Base-by-base conservation (phyloP, 2,329 filamentous ascomycete genomes). In the Pseudopyrenochaeta lycopersici region DNA sequence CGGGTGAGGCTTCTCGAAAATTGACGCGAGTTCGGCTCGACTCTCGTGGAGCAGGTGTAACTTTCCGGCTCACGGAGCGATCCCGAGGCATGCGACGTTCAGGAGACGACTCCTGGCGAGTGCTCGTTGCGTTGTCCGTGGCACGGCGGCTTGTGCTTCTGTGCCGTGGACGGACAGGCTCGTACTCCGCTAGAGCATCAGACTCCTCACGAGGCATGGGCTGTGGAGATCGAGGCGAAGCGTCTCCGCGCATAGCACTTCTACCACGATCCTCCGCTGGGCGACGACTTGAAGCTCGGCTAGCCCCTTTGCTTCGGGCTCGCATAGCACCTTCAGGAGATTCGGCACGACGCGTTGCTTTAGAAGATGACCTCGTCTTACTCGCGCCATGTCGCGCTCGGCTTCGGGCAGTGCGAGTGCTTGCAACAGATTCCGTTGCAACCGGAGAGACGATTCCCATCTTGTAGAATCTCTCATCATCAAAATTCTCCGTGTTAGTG, bases 221-320 rank as follows among this genome's bases (percentile, higher is more conserved):
- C 18, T 92, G 78, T 1, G 93, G 92, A 1, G 91, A 94, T 0
- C 90, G 90, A 1, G 93, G 92, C 1, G 92, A 97, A 44, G 87
- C 83, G 15, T 85, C 70, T 30, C 65, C 68, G 10, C 73, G 66
- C 35, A 64, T 67, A n/a, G 66, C 61, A 49, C 73, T 76, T 36
- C 72, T 67, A 38, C 72, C 73, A 36, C 72, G 71, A 50, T 73
- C 67, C 9, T 73, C 69, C 5, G 54, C 57, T 23, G 63, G 64
- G 47, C 66, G 72, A 39, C 71, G 81, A 33, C 73, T 77, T 4
- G 72, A 67, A 11, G 68, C 52, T 31, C 74, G 70, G 40, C 74
- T 75, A 4, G 67, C 55, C 40, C 63, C 68, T 47, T 62, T 71
- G 52, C 68, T 75, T 44, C 67, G 63, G 18, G 63, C 62, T 18